A percentile compares a stretch with the other conserved stretches of the same genome.
phyloP scores from a whole-genome alignment of 2,329 filamentous ascomycete genomes.

The Tolypocladium ophioglossoides region DNA sequence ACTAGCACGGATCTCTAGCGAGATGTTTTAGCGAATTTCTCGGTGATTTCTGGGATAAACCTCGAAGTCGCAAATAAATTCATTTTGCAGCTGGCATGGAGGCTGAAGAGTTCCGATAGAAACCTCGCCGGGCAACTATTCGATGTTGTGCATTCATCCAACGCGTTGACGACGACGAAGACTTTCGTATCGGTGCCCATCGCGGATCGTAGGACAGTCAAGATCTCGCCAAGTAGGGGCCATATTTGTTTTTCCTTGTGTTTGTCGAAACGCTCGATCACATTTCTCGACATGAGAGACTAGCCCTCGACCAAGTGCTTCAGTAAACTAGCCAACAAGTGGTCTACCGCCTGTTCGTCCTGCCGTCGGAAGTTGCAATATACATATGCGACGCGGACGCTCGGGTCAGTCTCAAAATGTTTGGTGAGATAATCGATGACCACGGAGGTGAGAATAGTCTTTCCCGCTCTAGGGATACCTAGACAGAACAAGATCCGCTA shows the following conservation, averaged over 20 bases:
- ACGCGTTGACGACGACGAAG: constrained; percentile 11
- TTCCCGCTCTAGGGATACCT: constrained; percentile 36
- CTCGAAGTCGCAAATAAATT: too few species aligned
- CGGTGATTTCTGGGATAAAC: too few species aligned
- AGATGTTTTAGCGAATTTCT: too few species aligned
- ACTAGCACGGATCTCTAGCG: too few species aligned
- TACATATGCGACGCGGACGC: constrained; percentile 29
- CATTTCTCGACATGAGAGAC: too few species aligned
- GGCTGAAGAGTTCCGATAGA: too few species aligned
- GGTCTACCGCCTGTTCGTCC: constrained; percentile 17
- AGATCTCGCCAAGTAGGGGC: constrained; percentile 1
- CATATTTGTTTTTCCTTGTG: constrained; percentile 4
- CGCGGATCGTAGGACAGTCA: background rate
- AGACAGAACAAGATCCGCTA: constrained; percentile 31
- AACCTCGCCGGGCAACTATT: too few species aligned
- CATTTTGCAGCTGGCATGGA: too few species aligned
- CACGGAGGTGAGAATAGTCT: constrained; percentile 32
- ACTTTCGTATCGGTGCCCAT: background rate
- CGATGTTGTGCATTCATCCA: constrained; percentile 18
- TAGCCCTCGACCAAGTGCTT: too few species aligned
- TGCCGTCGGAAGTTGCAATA: constrained; percentile 33
- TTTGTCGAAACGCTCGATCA: too few species aligned
- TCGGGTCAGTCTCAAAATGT: constrained; percentile 8
- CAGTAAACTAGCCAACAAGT: too few species aligned
- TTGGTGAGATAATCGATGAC: constrained; percentile 28